These are phyloP conservation scores for Lyophyllum shimeji DNA, from an alignment of 768 basidiomycete genomes.

Conservation along the genomic window DNA sequence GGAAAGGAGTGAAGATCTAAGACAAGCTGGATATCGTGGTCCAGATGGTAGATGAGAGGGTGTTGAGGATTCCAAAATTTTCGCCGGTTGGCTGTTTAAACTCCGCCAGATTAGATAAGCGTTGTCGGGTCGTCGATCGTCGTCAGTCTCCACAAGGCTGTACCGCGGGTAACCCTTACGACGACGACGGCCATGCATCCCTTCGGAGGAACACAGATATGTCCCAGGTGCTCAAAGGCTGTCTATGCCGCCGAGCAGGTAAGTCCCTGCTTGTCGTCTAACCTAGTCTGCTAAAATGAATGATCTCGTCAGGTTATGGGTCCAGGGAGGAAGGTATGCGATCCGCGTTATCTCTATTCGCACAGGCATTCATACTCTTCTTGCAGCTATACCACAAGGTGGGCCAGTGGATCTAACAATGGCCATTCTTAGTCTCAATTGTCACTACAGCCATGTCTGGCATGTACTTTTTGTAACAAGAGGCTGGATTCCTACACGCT, in stretches of 20 bases:
- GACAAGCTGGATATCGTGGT: conserved; percentile 18
- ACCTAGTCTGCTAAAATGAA: conserved; percentile 6
- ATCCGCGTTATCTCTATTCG: conserved; percentile 4
- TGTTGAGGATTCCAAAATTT: conserved; percentile 20
- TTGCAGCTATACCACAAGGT: conserved; percentile 82
- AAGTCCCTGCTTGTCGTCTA: conserved; percentile 14
- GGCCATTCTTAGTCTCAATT: background rate
- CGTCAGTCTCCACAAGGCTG: background rate
- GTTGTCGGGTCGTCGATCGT: background rate
- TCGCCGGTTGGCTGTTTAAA: conserved; percentile 11
- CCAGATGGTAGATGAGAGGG: conserved; percentile 21
- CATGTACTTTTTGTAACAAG: conserved; percentile 75
- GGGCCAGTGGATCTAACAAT: conserved; percentile 2
- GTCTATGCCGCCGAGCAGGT: conserved; percentile 93
- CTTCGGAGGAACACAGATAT: conserved; percentile 69
- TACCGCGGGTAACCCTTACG: background rate
- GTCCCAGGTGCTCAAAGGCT: conserved; percentile 70
- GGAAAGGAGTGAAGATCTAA: conserved; percentile 24
- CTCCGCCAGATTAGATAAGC: conserved; percentile 25
- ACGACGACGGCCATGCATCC: conserved; percentile 53
- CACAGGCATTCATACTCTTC: conserved; percentile 4
- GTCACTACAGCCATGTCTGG: conserved; percentile 65
- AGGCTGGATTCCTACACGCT: conserved; percentile 75
- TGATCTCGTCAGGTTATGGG: conserved; percentile 63
- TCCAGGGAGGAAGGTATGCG: conserved; percentile 80